A percentile compares a stretch with the other conserved stretches of the same genome.
These are phyloP conservation scores for Chaetomium sp. DNA, from an alignment of 2,329 filamentous ascomycete species.

Conservation along the genomic window DNA sequence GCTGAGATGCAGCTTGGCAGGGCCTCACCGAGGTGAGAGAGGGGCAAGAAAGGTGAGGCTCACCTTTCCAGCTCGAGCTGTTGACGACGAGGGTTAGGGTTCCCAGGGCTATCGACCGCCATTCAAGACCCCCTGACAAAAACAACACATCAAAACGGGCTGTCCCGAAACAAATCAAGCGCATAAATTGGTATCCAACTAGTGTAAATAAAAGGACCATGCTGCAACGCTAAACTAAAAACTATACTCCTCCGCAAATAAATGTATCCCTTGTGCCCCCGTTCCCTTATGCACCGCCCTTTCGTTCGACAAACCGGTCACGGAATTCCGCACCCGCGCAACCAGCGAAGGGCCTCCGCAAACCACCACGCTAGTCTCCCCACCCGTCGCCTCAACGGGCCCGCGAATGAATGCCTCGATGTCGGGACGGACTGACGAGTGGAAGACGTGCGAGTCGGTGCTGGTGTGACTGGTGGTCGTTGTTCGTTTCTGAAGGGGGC, in stretches of 20 bases:
- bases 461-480: slow-evolving; percentile 24
- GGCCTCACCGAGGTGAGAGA: not conserved
- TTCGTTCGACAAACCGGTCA: slow-evolving; percentile 52
- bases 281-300: slow-evolving; percentile 59
- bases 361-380: slow-evolving; percentile 55
- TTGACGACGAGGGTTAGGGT: too few relatives aligned
- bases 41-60: not conserved
- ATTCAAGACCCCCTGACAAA: too few relatives aligned
- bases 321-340: slow-evolving; percentile 47
- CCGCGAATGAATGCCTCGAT: slow-evolving; percentile 45
- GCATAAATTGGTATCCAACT: not conserved
- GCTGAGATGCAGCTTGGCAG: too few relatives aligned
- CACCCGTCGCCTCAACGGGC: slow-evolving; percentile 51
- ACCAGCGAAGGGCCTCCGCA: slow-evolving; percentile 53
- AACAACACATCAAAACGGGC: too few relatives aligned
- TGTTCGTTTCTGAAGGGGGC: too few relatives aligned
- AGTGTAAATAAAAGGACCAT: too few relatives aligned
- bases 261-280: slow-evolving; percentile 54
- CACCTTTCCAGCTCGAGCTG: not conserved
- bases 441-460: slow-evolving; percentile 36
- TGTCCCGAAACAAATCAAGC: too few relatives aligned
- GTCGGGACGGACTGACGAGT: slow-evolving; percentile 43
- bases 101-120: too few relatives aligned
- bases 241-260: slow-evolving; percentile 54
- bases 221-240: slow-evolving; percentile 7